These are phyloP conservation scores for Magnusiomyces sp. DNA, from an alignment of 1,139 yeast species.

Conservation along the genomic window DNA sequence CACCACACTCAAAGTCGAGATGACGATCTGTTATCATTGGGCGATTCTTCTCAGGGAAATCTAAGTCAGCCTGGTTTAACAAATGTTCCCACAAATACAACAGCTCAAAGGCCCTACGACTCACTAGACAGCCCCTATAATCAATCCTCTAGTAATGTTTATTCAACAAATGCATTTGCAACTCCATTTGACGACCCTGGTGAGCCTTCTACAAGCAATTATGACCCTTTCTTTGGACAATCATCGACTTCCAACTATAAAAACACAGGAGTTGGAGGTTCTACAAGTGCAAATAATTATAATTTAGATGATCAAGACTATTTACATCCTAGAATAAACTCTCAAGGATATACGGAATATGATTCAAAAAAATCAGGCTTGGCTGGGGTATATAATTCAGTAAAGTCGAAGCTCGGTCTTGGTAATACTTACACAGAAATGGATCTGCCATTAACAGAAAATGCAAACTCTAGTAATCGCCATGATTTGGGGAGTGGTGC, in stretches of 20 bases:
- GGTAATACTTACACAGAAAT: conserved; percentile 27
- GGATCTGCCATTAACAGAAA: conserved; percentile 30
- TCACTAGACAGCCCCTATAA: background rate
- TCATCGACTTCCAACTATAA: background rate
- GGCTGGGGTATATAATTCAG: conserved; percentile 24
- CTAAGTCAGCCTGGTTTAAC: conserved; percentile 6
- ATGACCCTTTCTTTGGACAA: too few species aligned
- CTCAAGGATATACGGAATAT: conserved; percentile 9
- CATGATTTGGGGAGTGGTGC: conserved; percentile 15
- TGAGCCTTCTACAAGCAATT: background rate
- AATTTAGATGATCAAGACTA: conserved; percentile 12
- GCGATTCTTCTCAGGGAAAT: background rate
- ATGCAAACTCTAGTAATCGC: conserved; percentile 8
- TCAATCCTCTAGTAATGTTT: too few species aligned
- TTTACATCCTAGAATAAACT: conserved; percentile 1
- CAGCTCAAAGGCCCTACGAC: conserved; percentile 7
- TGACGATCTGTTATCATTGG: conserved; percentile 1
- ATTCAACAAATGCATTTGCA: conserved; percentile 6
- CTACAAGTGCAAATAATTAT: background rate
- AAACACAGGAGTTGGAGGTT: background rate
- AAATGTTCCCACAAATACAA: conserved; percentile 8
- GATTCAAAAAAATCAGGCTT: conserved; percentile 18
- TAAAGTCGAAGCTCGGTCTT: conserved; percentile 27
- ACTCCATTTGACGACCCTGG: conserved; percentile 13
- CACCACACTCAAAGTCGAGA: background rate